Percentiles rank a stretch among this genome's conserved stretches.
Evolutionary conservation across 2,329 filamentous ascomycete species (phyloP).

Genomic region (Aspergillus latus): DNA sequence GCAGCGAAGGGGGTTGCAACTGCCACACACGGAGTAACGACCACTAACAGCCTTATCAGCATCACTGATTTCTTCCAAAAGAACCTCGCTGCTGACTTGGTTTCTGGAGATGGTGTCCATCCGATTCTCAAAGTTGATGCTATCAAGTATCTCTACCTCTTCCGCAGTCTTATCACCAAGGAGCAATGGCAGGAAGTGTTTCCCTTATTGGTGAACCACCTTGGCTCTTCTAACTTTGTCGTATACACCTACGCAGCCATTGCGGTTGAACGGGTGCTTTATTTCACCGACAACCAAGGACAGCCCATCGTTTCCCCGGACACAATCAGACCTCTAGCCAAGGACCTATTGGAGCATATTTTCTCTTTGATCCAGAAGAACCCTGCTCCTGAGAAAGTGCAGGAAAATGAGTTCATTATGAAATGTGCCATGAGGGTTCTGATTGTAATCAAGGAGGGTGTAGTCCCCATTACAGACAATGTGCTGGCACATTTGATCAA

Average conservation of each 20-base stretch:
- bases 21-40: slow-evolving; percentile 83
- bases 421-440: slow-evolving; percentile 97
- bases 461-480: slow-evolving; percentile 70
- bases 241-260: slow-evolving; percentile 98
- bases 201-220: slow-evolving; percentile 83
- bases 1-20: slow-evolving; percentile 89
- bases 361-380: slow-evolving; percentile 90
- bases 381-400: slow-evolving; percentile 81
- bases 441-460: slow-evolving; percentile 85
- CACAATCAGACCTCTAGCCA: slow-evolving; percentile 77
- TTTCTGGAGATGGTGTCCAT: slow-evolving; percentile 67
- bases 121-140: slow-evolving; percentile 94
- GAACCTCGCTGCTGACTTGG: slow-evolving; percentile 83
- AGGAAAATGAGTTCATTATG: slow-evolving; percentile 99
- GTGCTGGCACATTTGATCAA: slow-evolving; percentile 81
- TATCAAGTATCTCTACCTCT: slow-evolving; percentile 96
- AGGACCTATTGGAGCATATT: slow-evolving; percentile 82
- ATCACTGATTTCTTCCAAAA: slow-evolving; percentile 95
- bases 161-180: slow-evolving; percentile 89
- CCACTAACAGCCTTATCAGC: slow-evolving; percentile 80
- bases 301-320: slow-evolving; percentile 76
- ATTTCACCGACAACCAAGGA: slow-evolving; percentile 72
- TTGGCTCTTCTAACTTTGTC: slow-evolving; percentile 88
- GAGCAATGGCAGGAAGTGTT: slow-evolving; percentile 90
- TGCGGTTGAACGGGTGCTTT: slow-evolving; percentile 89